phyloP scores from a whole-genome alignment of 2,329 filamentous ascomycete genomes.

The Calonectria crousiana region DNA sequence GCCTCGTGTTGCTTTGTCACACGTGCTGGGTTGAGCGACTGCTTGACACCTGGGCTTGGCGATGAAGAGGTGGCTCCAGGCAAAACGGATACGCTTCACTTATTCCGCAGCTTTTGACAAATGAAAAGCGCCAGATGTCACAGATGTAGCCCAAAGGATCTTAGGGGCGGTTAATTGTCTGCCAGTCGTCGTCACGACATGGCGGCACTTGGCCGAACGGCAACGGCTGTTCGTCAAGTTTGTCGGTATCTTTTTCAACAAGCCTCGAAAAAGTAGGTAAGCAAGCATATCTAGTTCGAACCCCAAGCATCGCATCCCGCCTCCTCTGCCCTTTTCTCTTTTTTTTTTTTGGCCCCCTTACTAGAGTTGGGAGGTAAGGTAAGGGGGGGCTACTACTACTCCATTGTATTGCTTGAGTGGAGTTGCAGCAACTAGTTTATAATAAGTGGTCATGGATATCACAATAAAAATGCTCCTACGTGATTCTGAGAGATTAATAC shows the following conservation, averaged over 20 bases:
- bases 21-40: background rate
- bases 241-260: background rate
- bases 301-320: background rate
- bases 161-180: background rate
- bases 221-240: background rate
- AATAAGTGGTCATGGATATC: background rate
- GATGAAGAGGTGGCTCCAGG: background rate
- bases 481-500: background rate
- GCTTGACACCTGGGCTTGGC: background rate
- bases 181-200: background rate
- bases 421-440: background rate
- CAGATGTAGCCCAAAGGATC: background rate
- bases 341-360: background rate
- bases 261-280: background rate
- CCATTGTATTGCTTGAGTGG: background rate
- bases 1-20: background rate
- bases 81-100: background rate
- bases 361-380: background rate
- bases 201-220: background rate
- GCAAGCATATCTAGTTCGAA: background rate
- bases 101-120: background rate
- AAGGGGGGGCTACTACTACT: background rate
- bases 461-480: background rate
- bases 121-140: background rate
- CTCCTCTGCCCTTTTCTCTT: background rate